Percentiles rank a stretch among this genome's conserved stretches.
These are phyloP conservation scores for Hypoxylon rickii DNA, from an alignment of 495 filamentous ascomycete genomes.

Conservation along the genomic window DNA sequence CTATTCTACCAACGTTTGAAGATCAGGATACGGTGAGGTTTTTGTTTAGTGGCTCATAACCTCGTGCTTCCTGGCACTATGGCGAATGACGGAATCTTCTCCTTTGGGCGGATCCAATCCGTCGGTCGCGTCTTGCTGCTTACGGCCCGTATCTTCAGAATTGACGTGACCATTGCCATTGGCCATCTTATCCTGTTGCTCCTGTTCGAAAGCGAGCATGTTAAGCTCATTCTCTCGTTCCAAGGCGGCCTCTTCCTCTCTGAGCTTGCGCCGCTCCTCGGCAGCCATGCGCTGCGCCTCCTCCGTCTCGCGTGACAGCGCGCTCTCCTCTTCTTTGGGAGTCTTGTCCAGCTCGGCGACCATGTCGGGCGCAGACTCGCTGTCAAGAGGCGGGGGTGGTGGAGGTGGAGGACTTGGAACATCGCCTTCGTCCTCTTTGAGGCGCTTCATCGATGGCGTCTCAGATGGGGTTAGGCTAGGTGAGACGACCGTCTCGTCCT, in stretches of 20 bases:
- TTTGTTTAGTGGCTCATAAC: slow-evolving; percentile 39
- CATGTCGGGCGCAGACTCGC: slow-evolving; percentile 32
- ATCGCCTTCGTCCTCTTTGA: slow-evolving; percentile 51
- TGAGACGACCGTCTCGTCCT: slow-evolving; percentile 43
- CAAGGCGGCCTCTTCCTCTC: slow-evolving; percentile 36
- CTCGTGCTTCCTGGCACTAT: slow-evolving; percentile 34
- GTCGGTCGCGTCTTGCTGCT: background rate
- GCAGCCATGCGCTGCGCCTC: slow-evolving; percentile 49
- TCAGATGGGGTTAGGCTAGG: slow-evolving; percentile 47
- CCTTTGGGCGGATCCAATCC: slow-evolving; percentile 6
- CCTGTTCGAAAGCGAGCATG: slow-evolving; percentile 39
- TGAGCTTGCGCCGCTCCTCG: slow-evolving; percentile 41
- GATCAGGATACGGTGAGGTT: background rate
- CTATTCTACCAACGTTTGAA: background rate
- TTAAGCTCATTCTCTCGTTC: slow-evolving; percentile 42
- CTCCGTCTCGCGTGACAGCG: slow-evolving; percentile 44
- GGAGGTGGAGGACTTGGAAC: slow-evolving; percentile 40
- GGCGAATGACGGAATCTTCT: slow-evolving; percentile 14
- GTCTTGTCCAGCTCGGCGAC: slow-evolving; percentile 43
- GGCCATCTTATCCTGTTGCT: slow-evolving; percentile 29
- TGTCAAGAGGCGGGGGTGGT: slow-evolving; percentile 50
- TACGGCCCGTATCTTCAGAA: background rate
- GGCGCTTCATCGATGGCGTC: slow-evolving; percentile 51
- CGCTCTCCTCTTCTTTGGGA: slow-evolving; percentile 50
- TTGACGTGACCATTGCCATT: slow-evolving; percentile 15